Evolutionary conservation across 2,329 filamentous ascomycete genomes (phyloP).

Genomic region (Hirsutella minnesotensis): DNA sequence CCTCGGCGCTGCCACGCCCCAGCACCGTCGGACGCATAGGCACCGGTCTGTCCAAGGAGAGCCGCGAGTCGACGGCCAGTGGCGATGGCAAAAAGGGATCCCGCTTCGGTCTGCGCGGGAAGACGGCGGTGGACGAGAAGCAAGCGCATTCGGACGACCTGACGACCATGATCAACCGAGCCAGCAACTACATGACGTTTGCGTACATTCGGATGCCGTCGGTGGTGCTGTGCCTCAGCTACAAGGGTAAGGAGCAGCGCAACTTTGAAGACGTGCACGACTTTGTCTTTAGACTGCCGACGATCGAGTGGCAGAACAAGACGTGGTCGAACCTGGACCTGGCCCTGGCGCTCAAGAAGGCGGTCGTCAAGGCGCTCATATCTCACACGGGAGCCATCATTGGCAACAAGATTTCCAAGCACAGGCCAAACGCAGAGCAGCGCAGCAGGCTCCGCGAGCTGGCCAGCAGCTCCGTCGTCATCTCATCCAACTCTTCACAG

Average conservation of each 20-base stretch:
- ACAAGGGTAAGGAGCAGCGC: constrained; percentile 90
- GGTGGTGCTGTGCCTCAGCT: constrained; percentile 88
- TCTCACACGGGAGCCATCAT: constrained; percentile 94
- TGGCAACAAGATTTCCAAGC: constrained; percentile 89
- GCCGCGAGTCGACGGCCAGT: constrained; percentile 20
- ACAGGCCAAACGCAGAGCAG: constrained; percentile 70
- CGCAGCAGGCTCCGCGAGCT: constrained; percentile 71
- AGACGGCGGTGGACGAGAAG: constrained; percentile 33
- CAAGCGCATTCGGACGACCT: constrained; percentile 56
- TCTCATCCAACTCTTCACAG: constrained; percentile 22
- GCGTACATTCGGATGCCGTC: constrained; percentile 91
- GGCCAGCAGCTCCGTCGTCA: constrained; percentile 63
- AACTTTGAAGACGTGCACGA: constrained; percentile 96
- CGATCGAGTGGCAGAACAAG: constrained; percentile 95
- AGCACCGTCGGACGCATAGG: constrained; percentile 30
- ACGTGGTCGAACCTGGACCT: constrained; percentile 98
- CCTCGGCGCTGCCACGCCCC: constrained; percentile 25
- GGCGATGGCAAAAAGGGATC: constrained; percentile 33
- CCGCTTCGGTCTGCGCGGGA: constrained; percentile 44
- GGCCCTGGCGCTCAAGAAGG: constrained; percentile 83
- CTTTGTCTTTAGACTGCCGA: constrained; percentile 90
- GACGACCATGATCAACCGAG: constrained; percentile 90
- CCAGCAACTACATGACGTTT: constrained; percentile 95
- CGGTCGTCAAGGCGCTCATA: constrained; percentile 86
- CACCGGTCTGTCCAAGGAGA: constrained; percentile 31